These are phyloP conservation scores for Eremothecium cymbalariae DNA, from an alignment of 1,139 yeast genomes.

Conservation along the genomic window DNA sequence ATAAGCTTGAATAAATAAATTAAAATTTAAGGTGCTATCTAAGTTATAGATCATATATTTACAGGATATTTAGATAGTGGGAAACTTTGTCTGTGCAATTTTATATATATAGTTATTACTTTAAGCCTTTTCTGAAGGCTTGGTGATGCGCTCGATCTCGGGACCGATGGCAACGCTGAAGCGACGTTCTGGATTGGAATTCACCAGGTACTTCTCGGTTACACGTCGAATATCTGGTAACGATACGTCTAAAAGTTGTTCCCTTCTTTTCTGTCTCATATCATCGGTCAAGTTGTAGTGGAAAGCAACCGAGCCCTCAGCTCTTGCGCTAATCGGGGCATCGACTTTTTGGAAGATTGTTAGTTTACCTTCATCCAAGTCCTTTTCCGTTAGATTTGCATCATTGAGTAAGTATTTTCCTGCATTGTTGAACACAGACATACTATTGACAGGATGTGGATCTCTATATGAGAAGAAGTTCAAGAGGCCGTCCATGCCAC, in stretches of 20 bases:
- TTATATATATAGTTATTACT: no score
- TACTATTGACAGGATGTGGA: constrained; percentile 72
- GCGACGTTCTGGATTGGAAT: constrained; percentile 7
- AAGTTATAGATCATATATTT: no score
- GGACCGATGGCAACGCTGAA: constrained; percentile 25
- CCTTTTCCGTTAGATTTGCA: constrained; percentile 47
- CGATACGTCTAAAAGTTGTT: constrained; percentile 55
- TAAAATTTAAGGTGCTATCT: no score
- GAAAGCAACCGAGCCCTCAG: constrained; percentile 65
- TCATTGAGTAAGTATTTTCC: constrained; percentile 45
- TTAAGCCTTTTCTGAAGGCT: no score
- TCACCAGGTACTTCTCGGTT: constrained; percentile 17
- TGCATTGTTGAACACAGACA: constrained; percentile 52
- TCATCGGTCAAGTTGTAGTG: constrained; percentile 68
- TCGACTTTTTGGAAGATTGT: constrained; percentile 86
- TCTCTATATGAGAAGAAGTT: constrained; percentile 88
- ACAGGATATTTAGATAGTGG: no score
- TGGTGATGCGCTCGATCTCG: constrained; percentile 5
- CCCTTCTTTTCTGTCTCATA: constrained; percentile 74
- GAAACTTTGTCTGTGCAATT: no score
- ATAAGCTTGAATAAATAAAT: no score
- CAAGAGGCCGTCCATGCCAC: constrained; percentile 72
- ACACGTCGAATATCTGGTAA: constrained; percentile 45
- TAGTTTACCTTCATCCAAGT: constrained; percentile 81
- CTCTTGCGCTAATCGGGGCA: constrained; percentile 76